Evolutionary conservation across 768 basidiomycete species (phyloP).

Genomic region (Podaxis sp.): DNA sequence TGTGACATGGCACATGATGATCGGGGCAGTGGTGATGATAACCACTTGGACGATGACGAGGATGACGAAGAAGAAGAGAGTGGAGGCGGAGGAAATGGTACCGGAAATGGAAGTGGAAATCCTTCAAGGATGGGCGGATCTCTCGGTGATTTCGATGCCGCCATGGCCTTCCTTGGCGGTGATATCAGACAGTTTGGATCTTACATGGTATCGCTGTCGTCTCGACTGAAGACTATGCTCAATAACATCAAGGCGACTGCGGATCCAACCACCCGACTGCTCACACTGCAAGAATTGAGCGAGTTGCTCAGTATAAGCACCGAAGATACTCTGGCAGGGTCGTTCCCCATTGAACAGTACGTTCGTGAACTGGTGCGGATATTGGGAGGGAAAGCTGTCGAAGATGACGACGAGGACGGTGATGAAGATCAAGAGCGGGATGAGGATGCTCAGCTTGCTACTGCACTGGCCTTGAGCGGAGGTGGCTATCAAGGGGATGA

Average conservation of each 20-base stretch:
- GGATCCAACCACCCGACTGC: constrained; percentile 80
- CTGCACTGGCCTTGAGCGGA: constrained; percentile 80
- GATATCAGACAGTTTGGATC: constrained; percentile 87
- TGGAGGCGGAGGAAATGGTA: constrained; percentile 38
- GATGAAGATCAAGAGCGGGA: constrained; percentile 67
- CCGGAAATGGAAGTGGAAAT: constrained; percentile 35
- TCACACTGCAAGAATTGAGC: constrained; percentile 92
- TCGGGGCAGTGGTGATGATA: constrained; percentile 33
- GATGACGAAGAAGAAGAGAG: constrained; percentile 48
- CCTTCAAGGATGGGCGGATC: constrained; percentile 39
- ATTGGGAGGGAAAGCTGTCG: constrained; percentile 74
- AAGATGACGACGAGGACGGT: constrained; percentile 67
- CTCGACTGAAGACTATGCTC: constrained; percentile 87
- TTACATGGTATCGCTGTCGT: constrained; percentile 89
- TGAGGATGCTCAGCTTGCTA: constrained; percentile 87
- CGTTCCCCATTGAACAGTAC: constrained; percentile 92
- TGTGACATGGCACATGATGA: constrained; percentile 18
- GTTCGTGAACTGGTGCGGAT: constrained; percentile 91
- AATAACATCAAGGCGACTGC: constrained; percentile 84
- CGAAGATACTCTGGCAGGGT: constrained; percentile 94
- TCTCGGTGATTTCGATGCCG: constrained; percentile 60
- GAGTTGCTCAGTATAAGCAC: constrained; percentile 95
- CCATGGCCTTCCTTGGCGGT: constrained; percentile 75
- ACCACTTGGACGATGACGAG: constrained; percentile 41
- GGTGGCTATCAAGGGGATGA: constrained; percentile 78